Conservation (phyloP, 1,284 basidiomycete species). For the Rhodotorula glutinis region DNA sequence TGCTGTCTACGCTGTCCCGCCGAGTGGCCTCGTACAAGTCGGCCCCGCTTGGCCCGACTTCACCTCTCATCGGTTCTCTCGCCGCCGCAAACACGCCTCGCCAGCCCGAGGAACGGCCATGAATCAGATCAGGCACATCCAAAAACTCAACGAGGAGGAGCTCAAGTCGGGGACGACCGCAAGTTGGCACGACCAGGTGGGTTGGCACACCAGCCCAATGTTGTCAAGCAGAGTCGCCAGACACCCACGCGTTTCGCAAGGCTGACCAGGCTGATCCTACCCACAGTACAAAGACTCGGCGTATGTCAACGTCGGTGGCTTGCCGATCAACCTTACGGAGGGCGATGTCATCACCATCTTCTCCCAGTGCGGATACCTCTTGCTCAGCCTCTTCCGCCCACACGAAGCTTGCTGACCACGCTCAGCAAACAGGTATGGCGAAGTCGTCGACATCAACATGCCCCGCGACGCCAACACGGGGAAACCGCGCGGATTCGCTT, state of each 20-base stretch:
- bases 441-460: slow-evolving; percentile 90
- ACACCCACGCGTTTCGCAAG: no score
- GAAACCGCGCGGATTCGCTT: slow-evolving; percentile 86
- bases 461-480: slow-evolving; percentile 87
- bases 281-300: slow-evolving; percentile 68
- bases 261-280: no score
- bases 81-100: no score
- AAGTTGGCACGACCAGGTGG: slow-evolving; percentile 80
- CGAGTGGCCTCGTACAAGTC: no score
- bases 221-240: no score
- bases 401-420: no score
- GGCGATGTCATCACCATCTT: slow-evolving; percentile 97
- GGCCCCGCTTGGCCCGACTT: no score
- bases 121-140: slow-evolving; percentile 66
- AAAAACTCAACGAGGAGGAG: slow-evolving; percentile 86
- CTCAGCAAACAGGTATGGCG: slow-evolving; percentile 68
- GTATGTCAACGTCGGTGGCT: slow-evolving; percentile 86
- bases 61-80: no score
- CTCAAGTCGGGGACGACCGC: slow-evolving; percentile 70
- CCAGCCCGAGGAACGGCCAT: neutral
- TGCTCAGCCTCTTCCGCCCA: neutral
- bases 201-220: neutral
- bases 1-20: no score
- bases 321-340: slow-evolving; percentile 83
- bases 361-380: slow-evolving; percentile 70